A percentile compares a stretch with the other conserved stretches of the same genome.
These are phyloP conservation scores for Salix koriyanagi DNA, from an alignment of 345 rosid genomes.

Conservation along the genomic window DNA sequence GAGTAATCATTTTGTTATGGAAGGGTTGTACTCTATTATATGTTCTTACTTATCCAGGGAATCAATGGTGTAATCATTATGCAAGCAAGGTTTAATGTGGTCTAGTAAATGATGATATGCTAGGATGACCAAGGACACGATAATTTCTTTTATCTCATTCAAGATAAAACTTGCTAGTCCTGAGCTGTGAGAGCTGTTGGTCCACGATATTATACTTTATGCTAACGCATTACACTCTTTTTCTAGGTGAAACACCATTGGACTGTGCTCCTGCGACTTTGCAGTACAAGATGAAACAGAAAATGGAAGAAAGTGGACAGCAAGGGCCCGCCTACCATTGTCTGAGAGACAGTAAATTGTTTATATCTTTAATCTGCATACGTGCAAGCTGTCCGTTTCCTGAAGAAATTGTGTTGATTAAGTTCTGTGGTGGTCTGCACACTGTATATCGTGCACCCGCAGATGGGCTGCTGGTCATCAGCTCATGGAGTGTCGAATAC, in stretches of 20 bases:
- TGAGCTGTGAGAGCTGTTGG: not conserved
- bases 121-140: not conserved
- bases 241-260: conserved; percentile 77
- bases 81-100: not conserved
- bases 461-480: not conserved
- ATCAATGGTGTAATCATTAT: not conserved
- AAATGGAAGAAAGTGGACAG: conserved; percentile 40
- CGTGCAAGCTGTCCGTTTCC: conserved; percentile 14
- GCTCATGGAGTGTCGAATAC: conserved; percentile 3
- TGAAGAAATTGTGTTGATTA: not conserved
- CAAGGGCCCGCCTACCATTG: conserved; percentile 9
- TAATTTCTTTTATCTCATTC: not conserved
- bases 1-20: not conserved
- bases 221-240: not conserved
- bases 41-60: not conserved
- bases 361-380: not conserved
- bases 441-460: not conserved
- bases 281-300: conserved; percentile 76
- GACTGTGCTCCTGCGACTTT: conserved; percentile 88
- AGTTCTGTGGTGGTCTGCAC: conserved; percentile 10
- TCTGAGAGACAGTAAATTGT: not conserved
- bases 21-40: not conserved
- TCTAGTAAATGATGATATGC: not conserved
- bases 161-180: not conserved
- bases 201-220: not conserved